These are phyloP conservation scores for Debaryomyces psychrophilus DNA, from an alignment of 1,139 yeast species.

Conservation along the genomic window DNA sequence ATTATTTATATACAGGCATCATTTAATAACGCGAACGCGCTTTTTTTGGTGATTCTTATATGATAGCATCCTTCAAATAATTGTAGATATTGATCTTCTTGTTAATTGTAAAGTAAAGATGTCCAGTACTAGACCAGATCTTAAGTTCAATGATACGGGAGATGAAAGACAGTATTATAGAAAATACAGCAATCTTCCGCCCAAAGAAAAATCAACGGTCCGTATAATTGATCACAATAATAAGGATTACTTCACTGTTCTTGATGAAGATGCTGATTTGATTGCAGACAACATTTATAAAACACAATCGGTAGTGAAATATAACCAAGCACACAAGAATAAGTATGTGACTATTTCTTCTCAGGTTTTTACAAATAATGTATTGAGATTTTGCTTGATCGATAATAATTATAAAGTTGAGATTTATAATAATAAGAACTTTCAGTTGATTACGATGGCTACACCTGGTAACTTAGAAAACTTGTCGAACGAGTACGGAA, in stretches of 20 bases:
- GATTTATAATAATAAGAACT: constrained; percentile 60
- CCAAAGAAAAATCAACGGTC: constrained; percentile 50
- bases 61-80: background rate
- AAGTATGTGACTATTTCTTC: constrained; percentile 78
- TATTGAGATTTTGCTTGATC: constrained; percentile 67
- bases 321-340: constrained; percentile 46
- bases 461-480: constrained; percentile 86
- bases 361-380: constrained; percentile 64
- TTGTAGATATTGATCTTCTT: background rate
- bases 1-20: constrained; percentile 6
- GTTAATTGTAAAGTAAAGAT: constrained; percentile 25
- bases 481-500: constrained; percentile 40
- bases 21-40: constrained; percentile 8
- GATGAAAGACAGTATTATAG: constrained; percentile 70
- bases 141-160: constrained; percentile 65
- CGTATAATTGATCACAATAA: constrained; percentile 70
- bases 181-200: constrained; percentile 55
- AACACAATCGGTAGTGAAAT: constrained; percentile 77
- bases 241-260: constrained; percentile 74
- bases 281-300: constrained; percentile 85
- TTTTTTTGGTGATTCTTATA: background rate
- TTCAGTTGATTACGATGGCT: constrained; percentile 65
- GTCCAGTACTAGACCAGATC: constrained; percentile 71
- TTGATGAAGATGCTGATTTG: constrained; percentile 77
- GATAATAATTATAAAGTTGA: constrained; percentile 77